Evolutionary conservation across 176 grass and related monocot genomes (phyloP), one percentile per base, ranked within the genome.

Genomic region (Pharus latifolius): DNA sequence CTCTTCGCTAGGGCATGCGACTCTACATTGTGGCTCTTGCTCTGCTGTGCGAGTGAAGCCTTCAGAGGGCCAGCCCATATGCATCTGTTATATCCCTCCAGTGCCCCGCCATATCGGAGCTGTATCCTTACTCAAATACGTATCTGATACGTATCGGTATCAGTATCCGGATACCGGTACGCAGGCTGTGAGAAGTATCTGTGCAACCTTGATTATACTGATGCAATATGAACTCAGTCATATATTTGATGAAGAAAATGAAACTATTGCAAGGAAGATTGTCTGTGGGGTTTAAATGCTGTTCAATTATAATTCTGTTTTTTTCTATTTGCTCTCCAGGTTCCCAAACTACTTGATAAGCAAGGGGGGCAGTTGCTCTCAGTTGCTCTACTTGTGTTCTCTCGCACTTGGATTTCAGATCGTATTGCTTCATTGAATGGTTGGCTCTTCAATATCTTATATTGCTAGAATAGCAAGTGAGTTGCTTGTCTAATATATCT

Each of bases 401-500:
- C 95, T 62, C 86, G 95, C 26, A 99, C 95, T 67, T 92, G 83
- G 84, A 99, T 99, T 53, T 99, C 95, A 20, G 95, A 99, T 74
- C 86, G 95, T 49, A 99, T 99, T 78, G 95, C 95, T 76, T 94
- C 95, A 13, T 83, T 99, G 49, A 99, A 94, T 81, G 95, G 95
- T 93, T 80, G 34, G 75, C 32, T 25, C n/a, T 77, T 33, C 29
- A 60, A 40, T 44, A 69, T 67, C 60, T 49, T 66, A 4, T 54
- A 54, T 51, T 71, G 18, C 60, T 33, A 26, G 47, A 70, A 57
- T 20, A 80, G 16, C 31, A 88, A 67, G 34, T 69, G 25, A 50
- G 56, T 67, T 84, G 58, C 72, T 86, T 47, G n/a, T 57, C 60
- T 80, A 55, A 79, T 74, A 26, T 17, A 68, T 67, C 50, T 47